phyloP scores from a whole-genome alignment of 805 yeast species.

The Candida ascalaphidarum region DNA sequence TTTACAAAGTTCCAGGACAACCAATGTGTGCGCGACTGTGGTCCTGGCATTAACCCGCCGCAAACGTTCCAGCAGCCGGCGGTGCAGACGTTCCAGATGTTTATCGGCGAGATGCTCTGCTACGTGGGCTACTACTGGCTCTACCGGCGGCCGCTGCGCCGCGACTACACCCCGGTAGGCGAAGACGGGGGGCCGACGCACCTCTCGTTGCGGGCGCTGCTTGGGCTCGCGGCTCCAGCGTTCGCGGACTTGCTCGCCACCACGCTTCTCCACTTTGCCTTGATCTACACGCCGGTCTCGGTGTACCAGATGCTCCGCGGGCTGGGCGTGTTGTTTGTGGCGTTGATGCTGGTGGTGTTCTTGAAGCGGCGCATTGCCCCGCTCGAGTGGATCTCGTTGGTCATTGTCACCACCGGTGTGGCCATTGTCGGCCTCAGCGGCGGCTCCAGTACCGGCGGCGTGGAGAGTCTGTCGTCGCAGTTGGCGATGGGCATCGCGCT shows the following conservation, averaged over 20 bases:
- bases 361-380: conserved; percentile 46
- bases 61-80: conserved; percentile 66
- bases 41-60: conserved; percentile 35
- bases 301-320: conserved; percentile 86
- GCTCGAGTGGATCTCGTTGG: conserved; percentile 60
- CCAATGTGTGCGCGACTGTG: conserved; percentile 57
- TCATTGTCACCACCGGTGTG: conserved; percentile 62
- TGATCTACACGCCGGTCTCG: conserved; percentile 68
- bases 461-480: conserved; percentile 2
- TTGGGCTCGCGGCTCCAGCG: conserved; percentile 50
- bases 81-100: conserved; percentile 74
- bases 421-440: conserved; percentile 70
- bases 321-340: conserved; percentile 67
- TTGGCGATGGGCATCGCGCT: conserved; percentile 43
- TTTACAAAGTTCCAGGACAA: conserved; percentile 71
- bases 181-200: conserved; percentile 3
- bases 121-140: conserved; percentile 30
- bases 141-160: conserved; percentile 3
- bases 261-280: conserved; percentile 68
- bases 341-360: conserved; percentile 57
- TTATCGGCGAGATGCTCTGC: conserved; percentile 57
- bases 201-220: conserved; percentile 7
- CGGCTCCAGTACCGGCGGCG: conserved; percentile 16
- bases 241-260: conserved; percentile 67
- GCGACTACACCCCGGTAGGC: not conserved